Percentiles rank a stretch among this genome's conserved stretches.
Conservation (phyloP, 352 stramenopile species). For the Globisporangium alternatum region DNA sequence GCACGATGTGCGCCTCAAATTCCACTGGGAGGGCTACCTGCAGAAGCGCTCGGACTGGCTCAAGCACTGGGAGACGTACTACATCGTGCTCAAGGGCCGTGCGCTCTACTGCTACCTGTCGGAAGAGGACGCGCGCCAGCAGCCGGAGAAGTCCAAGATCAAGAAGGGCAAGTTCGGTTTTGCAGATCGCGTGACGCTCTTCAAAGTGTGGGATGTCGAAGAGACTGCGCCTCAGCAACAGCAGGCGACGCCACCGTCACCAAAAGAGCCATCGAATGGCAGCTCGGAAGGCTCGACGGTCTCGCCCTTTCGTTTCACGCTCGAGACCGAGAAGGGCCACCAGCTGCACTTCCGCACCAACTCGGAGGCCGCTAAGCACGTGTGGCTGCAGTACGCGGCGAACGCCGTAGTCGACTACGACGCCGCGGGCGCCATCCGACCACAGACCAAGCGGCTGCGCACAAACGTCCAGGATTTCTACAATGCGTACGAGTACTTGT, state of each 20-base stretch:
- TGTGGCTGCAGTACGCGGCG: constrained; percentile 78
- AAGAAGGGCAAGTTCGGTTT: constrained; percentile 89
- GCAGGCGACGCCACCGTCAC: constrained; percentile 2
- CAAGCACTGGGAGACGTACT: constrained; percentile 90
- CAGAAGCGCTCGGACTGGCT: constrained; percentile 89
- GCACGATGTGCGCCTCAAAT: constrained; percentile 43
- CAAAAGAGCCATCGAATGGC: background rate
- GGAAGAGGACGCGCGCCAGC: constrained; percentile 69
- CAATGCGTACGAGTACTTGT: constrained; percentile 69
- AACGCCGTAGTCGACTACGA: constrained; percentile 60
- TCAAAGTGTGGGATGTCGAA: constrained; percentile 73
- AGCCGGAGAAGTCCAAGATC: constrained; percentile 86
- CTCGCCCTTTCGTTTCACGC: constrained; percentile 75
- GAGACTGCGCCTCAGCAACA: constrained; percentile 24
- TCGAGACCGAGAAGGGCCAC: constrained; percentile 81
- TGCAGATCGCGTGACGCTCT: constrained; percentile 70
- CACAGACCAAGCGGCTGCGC: constrained; percentile 30
- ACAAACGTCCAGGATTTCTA: constrained; percentile 76
- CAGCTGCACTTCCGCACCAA: constrained; percentile 86
- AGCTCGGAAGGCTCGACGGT: constrained; percentile 6
- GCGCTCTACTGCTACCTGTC: constrained; percentile 82
- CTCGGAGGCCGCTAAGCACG: constrained; percentile 74
- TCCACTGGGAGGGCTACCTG: constrained; percentile 84
- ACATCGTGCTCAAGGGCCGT: constrained; percentile 71
- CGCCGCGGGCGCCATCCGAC: constrained; percentile 26